Evolutionary conservation across 306 rosid species (phyloP), one percentile per base, ranked within the genome.

Genomic region (Styphnolobium japonicum): DNA sequence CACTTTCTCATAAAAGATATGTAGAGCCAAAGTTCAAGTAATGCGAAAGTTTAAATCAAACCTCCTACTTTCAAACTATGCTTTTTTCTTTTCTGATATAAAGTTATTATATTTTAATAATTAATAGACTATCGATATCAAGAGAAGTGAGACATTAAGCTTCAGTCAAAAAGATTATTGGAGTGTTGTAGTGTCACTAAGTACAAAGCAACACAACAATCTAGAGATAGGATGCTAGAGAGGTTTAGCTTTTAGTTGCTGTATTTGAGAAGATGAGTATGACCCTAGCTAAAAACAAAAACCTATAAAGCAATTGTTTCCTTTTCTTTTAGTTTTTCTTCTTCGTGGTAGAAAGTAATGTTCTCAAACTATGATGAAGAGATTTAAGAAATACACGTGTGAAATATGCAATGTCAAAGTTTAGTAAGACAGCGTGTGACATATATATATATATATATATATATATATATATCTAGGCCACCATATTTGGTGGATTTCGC

Each of bases 101-200:
- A 66, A 65, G 84, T 55, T 31, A 55, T 43, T 64, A 8, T 64
- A 64, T 48, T 33, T 58, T 46, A 71, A 25, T 52, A 51, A 46
- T 64, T 52, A 53, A 80, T 42, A 42, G 53, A 65, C 80, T 34
- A 52, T 40, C 40, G 1, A 49, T 27, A 49, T 71, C 66, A 73
- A 49, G 57, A 36, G 73, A 39, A 71, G 37, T 52, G 19, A 18
- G 22, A 18, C 31, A 42, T 10, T 0, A 19, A 64, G 53, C 31
- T 53, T 58, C 64, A 33, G 80, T 81, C 84, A 73, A 73, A 81
- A 81, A 73, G 84, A 53, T 73, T 34, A 14, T 25, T 16, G 19
- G 11, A 16, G n/a, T 16, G 45, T 5, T 23, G 1, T 51, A 6
- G 14, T 43, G 33, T 15, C 31, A 45, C 4, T 4, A 80, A 48